A percentile compares a stretch with the other conserved stretches of the same genome.
Evolutionary conservation across 2,329 filamentous ascomycete species (phyloP).

Genomic region (Karstenula rhodostoma): DNA sequence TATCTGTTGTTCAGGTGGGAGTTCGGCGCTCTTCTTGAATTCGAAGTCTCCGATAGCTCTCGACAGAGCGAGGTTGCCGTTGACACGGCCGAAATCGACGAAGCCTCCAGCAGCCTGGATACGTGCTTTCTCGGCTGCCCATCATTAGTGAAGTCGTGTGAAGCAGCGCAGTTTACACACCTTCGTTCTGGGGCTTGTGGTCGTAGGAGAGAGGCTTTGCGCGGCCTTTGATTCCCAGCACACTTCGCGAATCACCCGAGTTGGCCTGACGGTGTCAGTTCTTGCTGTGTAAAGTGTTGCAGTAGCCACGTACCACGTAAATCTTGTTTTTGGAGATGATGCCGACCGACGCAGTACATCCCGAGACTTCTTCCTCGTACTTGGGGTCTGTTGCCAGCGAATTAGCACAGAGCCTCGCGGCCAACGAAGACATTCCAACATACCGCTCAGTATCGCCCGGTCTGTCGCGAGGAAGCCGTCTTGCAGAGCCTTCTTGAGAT

Average conservation of each 20-base stretch:
- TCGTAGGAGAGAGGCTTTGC: slow-evolving; percentile 99
- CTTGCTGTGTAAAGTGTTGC: not conserved
- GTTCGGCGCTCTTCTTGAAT: slow-evolving; percentile 98
- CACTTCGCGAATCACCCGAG: slow-evolving; percentile 93
- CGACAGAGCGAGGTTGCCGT: slow-evolving; percentile 95
- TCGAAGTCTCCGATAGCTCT: slow-evolving; percentile 99
- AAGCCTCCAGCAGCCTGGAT: slow-evolving; percentile 97
- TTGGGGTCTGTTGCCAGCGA: slow-evolving; percentile 74
- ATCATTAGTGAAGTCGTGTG: slow-evolving; percentile 25
- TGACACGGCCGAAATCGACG: slow-evolving; percentile 97
- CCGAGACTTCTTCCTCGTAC: slow-evolving; percentile 97
- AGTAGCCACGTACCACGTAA: slow-evolving; percentile 79
- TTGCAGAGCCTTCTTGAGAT: slow-evolving; percentile 95
- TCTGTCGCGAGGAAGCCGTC: slow-evolving; percentile 97
- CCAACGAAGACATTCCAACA: slow-evolving; percentile 25
- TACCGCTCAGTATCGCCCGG: slow-evolving; percentile 94
- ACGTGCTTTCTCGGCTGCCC: slow-evolving; percentile 88
- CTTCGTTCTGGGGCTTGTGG: slow-evolving; percentile 98
- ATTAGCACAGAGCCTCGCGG: slow-evolving; percentile 36
- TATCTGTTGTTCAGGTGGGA: slow-evolving; percentile 97
- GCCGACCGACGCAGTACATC: slow-evolving; percentile 93
- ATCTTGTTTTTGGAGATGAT: slow-evolving; percentile 91
- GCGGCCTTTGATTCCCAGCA: slow-evolving; percentile 94
- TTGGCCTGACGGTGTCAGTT: slow-evolving; percentile 73
- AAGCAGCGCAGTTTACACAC: slow-evolving; percentile 56